Evolutionary conservation across 2,329 filamentous ascomycete genomes (phyloP), one percentile per base, ranked within the genome.

Genomic region (Colletotrichum tamarilloi): DNA sequence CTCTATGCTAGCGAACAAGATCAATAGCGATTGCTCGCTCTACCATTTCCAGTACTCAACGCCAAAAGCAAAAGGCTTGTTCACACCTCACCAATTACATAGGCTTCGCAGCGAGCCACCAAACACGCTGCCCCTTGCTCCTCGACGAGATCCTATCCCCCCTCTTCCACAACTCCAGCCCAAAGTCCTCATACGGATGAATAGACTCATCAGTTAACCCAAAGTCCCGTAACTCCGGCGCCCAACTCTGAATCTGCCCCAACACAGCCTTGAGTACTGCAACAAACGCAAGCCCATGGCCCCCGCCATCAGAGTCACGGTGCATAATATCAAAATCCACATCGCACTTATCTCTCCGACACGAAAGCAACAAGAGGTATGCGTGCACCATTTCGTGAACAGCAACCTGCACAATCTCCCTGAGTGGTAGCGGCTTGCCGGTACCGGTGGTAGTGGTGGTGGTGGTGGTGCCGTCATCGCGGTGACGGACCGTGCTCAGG

Each of bases 391-490:
- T 77, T 6, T 77, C 76, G 26, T 77, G 75, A 1, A 83, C 73
- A 1, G 83, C 75, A 35, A 76, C 71, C 70, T 80, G 76, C 26
- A 83, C 75, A 14, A 84, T 79, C 38, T 79, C 79, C n/a, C 9
- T 38, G 32, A 74, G 77, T 72, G 62, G 83, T 79, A 24, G 28
- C 6, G 19, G 32, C 30, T 63, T 68, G 19, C 35, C 30, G 32
- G 63, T 68, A 26, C 28, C 24, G 26, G 38, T 42, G 16, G 5
- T 16, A 16, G 14, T 42, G 35, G 14, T 42, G 38, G 35, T 42
- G 38, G 35, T 35, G 32, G 32, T 42, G 38, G 22, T 66, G 55
- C 55, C 60, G 46, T 60, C 55, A 28, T 14, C 42, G 46, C 28
- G 67, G 56, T 73, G 55, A 55, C 70, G 70, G 59, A 60, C 60